Percentiles rank a stretch among this genome's conserved stretches.
Evolutionary conservation across 306 rosid genomes (phyloP).

Genomic region (Quercus robur): DNA sequence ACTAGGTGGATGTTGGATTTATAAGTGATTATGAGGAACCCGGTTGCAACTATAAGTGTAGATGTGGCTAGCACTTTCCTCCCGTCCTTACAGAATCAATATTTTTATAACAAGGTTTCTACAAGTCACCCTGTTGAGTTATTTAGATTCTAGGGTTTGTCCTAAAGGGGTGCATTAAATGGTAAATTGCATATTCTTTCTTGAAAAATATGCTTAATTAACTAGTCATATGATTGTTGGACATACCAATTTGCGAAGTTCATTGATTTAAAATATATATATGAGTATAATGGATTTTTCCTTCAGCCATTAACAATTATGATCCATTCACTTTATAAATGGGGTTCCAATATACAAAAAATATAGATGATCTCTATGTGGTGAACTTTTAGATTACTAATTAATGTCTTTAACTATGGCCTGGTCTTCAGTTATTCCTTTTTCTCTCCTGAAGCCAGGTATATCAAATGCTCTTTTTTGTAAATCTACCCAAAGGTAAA

Average conservation of each 20-base stretch:
- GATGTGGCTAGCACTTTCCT: too few species aligned
- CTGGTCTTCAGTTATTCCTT: slow-evolving; percentile 81
- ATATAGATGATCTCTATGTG: slow-evolving; percentile 15
- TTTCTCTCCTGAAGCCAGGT: slow-evolving; percentile 87
- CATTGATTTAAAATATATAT: not conserved
- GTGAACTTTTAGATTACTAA: slow-evolving; percentile 33
- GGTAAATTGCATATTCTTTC: not conserved
- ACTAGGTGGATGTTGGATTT: too few species aligned
- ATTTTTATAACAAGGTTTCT: not conserved
- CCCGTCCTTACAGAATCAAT: not conserved
- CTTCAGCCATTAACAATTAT: slow-evolving; percentile 15
- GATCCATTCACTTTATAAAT: not conserved
- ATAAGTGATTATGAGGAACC: too few species aligned
- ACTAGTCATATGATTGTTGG: slow-evolving; percentile 10
- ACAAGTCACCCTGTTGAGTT: not conserved
- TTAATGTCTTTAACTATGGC: slow-evolving; percentile 25
- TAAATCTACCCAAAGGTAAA: slow-evolving; percentile 75
- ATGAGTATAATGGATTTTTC: not conserved
- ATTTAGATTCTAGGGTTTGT: not conserved
- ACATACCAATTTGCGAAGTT: not conserved
- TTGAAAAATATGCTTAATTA: slow-evolving; percentile 11
- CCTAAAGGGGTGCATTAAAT: not conserved
- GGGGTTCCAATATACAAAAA: not conserved
- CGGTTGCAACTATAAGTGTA: too few species aligned
- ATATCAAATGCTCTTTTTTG: slow-evolving; percentile 91